Conservation (phyloP, 2,329 filamentous ascomycete genomes). For the Pezicula neosporulosa region DNA sequence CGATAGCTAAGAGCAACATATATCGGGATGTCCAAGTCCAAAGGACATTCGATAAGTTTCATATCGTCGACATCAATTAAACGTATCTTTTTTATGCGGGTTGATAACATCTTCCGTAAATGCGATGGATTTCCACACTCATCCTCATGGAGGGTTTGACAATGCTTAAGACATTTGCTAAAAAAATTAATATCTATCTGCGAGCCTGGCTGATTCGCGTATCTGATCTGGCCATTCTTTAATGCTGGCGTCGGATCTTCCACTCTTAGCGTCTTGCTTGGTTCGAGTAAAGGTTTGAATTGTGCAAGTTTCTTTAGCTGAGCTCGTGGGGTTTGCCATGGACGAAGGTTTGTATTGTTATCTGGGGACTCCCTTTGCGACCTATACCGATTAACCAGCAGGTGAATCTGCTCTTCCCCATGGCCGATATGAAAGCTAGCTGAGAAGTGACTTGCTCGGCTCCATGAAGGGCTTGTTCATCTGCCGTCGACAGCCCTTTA, state of each 20-base stretch:
- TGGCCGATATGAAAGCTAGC: no score
- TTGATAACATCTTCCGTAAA: not conserved
- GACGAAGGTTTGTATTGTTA: no score
- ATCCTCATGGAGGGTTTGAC: not conserved
- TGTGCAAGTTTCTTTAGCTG: no score
- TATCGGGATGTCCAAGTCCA: not conserved
- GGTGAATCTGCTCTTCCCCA: no score
- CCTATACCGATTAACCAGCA: no score
- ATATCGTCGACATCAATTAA: not conserved
- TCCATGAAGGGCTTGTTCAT: no score
- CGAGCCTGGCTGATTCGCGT: not conserved
- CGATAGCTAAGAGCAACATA: not conserved
- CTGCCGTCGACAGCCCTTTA: no score
- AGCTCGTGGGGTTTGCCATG: no score
- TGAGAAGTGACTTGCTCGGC: no score
- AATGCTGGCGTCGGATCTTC: no score
- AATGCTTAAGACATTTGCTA: not conserved
- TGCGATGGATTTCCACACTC: not conserved
- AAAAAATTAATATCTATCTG: conserved; percentile 1
- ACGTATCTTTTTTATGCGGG: not conserved
- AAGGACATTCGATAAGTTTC: not conserved
- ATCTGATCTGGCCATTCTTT: not conserved
- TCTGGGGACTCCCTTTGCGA: no score
- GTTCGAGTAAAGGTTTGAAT: no score
- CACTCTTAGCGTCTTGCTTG: not conserved